These are phyloP conservation scores for Cryptococcus sp. DNA, from an alignment of 1,284 basidiomycete species.

Conservation along the genomic window DNA sequence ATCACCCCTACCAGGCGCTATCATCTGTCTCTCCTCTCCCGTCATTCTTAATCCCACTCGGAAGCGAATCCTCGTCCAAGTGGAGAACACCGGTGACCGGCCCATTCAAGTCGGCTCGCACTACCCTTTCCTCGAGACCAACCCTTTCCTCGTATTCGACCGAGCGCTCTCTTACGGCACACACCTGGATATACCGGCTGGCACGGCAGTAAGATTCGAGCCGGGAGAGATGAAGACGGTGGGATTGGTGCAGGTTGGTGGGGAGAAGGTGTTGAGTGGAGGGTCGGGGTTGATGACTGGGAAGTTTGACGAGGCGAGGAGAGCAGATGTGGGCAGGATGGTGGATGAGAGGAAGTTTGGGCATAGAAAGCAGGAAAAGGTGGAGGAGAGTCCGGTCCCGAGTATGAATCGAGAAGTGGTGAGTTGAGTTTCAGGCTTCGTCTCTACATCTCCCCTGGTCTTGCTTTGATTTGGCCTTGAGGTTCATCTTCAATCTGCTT, in stretches of 20 bases:
- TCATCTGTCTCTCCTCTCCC: constrained; percentile 61
- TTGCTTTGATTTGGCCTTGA: no score
- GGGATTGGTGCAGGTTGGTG: constrained; percentile 72
- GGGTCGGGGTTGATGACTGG: constrained; percentile 73
- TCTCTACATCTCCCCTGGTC: no score
- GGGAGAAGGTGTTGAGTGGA: constrained; percentile 65
- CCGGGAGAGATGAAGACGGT: constrained; percentile 86
- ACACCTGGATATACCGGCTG: constrained; percentile 80
- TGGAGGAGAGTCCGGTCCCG: constrained; percentile 21
- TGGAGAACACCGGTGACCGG: constrained; percentile 89
- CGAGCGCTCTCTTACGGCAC: constrained; percentile 73
- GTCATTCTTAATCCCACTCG: constrained; percentile 73
- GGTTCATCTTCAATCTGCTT: no score
- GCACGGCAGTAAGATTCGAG: constrained; percentile 91
- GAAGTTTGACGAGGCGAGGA: constrained; percentile 30
- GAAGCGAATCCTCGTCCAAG: constrained; percentile 63
- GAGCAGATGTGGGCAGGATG: constrained; percentile 17
- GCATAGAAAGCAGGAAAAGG: constrained; percentile 35
- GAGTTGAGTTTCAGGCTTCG: constrained; percentile 23
- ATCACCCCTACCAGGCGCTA: constrained; percentile 64
- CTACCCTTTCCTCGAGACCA: constrained; percentile 90
- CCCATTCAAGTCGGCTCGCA: constrained; percentile 95
- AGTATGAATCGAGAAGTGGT: constrained; percentile 46
- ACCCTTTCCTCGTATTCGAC: constrained; percentile 75
- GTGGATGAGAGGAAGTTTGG: constrained; percentile 36